These are phyloP conservation scores for Cryphonectria japonica DNA, from an alignment of 2,329 filamentous ascomycete species.

Conservation along the genomic window DNA sequence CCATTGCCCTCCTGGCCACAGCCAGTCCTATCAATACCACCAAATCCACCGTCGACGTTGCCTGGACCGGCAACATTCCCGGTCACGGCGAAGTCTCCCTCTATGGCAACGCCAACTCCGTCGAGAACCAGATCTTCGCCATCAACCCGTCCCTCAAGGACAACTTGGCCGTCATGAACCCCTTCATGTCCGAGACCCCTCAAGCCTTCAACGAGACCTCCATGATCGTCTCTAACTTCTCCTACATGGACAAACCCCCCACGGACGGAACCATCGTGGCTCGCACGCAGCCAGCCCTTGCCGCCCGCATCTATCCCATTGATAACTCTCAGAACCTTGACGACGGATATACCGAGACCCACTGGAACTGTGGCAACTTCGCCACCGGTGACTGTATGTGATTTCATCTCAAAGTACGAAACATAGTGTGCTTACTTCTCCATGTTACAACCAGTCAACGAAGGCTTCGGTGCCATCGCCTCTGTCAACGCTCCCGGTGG, in stretches of 20 bases:
- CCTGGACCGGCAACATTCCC: slow-evolving; percentile 13
- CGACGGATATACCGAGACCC: neutral
- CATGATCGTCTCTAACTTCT: neutral
- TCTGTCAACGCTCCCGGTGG: neutral
- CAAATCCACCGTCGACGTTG: neutral
- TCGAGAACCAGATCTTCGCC: slow-evolving; percentile 20
- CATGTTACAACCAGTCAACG: neutral
- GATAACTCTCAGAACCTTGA: neutral
- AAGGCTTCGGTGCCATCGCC: neutral
- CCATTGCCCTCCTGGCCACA: slow-evolving; percentile 1
- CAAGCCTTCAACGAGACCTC: neutral
- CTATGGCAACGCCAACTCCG: slow-evolving; percentile 4
- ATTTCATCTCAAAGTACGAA: neutral
- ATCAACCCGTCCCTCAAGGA: slow-evolving; percentile 10
- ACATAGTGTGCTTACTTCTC: neutral
- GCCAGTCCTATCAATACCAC: slow-evolving; percentile 1
- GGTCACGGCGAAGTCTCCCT: slow-evolving; percentile 13
- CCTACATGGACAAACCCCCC: neutral
- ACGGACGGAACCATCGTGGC: neutral
- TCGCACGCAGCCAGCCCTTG: neutral
- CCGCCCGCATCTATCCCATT: neutral
- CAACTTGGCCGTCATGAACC: neutral
- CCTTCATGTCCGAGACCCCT: neutral
- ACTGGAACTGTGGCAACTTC: slow-evolving; percentile 5
- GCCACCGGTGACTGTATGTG: neutral